Conservation (phyloP, 331 rosid species). For the Arachis monticola region DNA sequence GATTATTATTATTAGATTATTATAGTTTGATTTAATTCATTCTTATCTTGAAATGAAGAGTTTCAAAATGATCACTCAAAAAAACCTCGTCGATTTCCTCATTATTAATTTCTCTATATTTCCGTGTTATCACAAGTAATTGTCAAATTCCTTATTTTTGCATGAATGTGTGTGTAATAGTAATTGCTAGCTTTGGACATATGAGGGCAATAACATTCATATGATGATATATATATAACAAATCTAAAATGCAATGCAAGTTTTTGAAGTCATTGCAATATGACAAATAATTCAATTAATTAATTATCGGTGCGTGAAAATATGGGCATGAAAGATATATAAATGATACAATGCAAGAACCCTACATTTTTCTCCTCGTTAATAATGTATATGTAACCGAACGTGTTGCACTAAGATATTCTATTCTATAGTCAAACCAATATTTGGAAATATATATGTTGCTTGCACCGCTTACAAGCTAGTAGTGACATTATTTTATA, state of each 20-base stretch:
- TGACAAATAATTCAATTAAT: neutral
- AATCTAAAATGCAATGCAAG: neutral
- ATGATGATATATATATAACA: too few relatives aligned
- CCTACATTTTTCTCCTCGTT: neutral
- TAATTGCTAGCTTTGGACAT: neutral
- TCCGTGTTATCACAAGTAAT: neutral
- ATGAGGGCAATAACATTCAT: neutral
- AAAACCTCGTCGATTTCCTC: neutral
- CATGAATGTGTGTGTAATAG: neutral
- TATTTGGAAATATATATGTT: neutral
- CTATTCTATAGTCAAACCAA: too few relatives aligned
- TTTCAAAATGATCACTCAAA: neutral
- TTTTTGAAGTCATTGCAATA: neutral
- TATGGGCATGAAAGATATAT: neutral
- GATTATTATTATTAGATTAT: too few relatives aligned
- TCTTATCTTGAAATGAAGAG: neutral
- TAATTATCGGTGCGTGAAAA: slow-evolving; percentile 2
- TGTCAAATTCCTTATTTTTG: neutral
- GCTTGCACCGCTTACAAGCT: neutral
- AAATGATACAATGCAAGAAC: neutral
- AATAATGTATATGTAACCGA: neutral
- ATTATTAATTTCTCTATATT: neutral
- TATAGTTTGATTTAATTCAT: neutral
- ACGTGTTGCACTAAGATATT: neutral
- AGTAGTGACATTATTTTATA: neutral